These are phyloP conservation scores for Rhododendron griersonianum DNA, from an alignment of 148 eudicot genomes.

Conservation along the genomic window DNA sequence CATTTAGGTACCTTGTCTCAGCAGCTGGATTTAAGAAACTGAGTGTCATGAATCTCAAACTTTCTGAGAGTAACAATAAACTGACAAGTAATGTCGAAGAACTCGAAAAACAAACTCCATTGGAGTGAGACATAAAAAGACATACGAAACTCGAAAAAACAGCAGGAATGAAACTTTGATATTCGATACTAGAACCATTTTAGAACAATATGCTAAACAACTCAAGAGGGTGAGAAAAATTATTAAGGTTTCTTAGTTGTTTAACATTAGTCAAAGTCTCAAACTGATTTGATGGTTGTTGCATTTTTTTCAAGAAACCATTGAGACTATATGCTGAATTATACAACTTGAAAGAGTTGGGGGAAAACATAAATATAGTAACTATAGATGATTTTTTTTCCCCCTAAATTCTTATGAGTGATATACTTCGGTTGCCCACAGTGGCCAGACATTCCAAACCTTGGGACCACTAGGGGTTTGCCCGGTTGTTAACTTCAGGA, in stretches of 20 bases:
- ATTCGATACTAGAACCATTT: not conserved
- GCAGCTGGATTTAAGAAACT: constrained; percentile 50
- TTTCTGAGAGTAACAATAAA: not conserved
- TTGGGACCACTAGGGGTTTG: not conserved
- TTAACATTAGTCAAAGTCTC: not conserved
- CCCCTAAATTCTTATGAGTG: not conserved
- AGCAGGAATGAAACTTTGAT: not conserved
- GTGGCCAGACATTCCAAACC: not conserved
- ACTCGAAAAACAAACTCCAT: not conserved
- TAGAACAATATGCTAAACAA: not conserved
- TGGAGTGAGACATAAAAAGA: not conserved
- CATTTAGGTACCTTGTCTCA: constrained; percentile 86
- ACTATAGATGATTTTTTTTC: not conserved
- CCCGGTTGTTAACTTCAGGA: not conserved
- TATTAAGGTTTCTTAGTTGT: not conserved
- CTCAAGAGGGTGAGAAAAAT: not conserved
- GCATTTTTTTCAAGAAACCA: not conserved
- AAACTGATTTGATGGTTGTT: not conserved
- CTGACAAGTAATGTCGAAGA: not conserved
- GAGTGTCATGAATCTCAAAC: not conserved
- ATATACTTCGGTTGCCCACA: not conserved
- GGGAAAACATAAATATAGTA: not conserved
- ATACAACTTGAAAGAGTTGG: not conserved
- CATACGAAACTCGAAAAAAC: not conserved
- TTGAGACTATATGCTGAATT: not conserved